These are phyloP conservation scores for Backusella parvicylindrica DNA, from an alignment of 192 early-diverging fungal genomes.

Conservation along the genomic window DNA sequence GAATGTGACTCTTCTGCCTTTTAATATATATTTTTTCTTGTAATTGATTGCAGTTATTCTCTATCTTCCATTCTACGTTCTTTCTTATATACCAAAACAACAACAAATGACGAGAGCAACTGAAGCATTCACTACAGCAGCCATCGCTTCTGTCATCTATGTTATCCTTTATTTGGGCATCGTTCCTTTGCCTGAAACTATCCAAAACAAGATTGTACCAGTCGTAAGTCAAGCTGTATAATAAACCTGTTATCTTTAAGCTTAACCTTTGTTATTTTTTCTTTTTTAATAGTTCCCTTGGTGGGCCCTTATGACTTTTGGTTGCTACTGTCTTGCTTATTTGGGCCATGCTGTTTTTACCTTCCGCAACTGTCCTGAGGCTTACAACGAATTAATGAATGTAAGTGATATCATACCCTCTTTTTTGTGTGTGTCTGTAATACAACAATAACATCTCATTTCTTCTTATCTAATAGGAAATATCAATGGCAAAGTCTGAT, in stretches of 20 bases:
- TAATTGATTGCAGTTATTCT: no score
- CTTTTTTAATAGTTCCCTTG: constrained; percentile 60
- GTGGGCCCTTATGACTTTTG: constrained; percentile 79
- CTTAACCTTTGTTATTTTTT: background rate
- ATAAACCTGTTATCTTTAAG: background rate
- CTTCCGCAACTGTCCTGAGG: constrained; percentile 92
- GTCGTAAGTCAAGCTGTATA: constrained; percentile 36
- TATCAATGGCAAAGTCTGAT: constrained; percentile 77
- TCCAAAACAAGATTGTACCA: constrained; percentile 49
- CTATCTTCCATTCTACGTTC: background rate
- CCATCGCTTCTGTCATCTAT: constrained; percentile 41
- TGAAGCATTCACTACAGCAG: constrained; percentile 43
- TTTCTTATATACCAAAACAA: background rate
- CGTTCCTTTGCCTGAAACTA: constrained; percentile 42
- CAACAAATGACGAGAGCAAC: constrained; percentile 46
- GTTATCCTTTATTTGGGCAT: constrained; percentile 38
- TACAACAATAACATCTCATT: constrained; percentile 3
- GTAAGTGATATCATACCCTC: constrained; percentile 46
- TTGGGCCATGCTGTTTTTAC: constrained; percentile 84
- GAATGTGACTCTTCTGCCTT: background rate
- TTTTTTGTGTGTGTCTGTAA: no score
- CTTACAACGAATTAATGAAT: constrained; percentile 74
- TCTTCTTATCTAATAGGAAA: constrained; percentile 59
- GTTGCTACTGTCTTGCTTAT: constrained; percentile 83
- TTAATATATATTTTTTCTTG: background rate